Evolutionary conservation across 352 stramenopile genomes (phyloP), one percentile per base, ranked within the genome.

Genomic region (Pythium myriotylum): DNA sequence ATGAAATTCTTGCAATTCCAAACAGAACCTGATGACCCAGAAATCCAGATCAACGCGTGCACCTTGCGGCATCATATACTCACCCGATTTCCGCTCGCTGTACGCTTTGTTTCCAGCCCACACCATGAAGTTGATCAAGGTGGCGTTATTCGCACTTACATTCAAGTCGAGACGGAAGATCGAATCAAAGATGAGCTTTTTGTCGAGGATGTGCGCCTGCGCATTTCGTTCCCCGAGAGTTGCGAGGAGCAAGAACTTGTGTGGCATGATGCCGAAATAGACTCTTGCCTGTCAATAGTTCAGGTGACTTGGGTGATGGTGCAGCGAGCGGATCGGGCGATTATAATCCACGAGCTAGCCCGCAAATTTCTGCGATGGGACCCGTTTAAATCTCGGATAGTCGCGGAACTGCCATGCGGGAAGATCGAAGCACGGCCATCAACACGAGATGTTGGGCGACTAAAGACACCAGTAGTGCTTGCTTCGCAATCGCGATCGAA

Each of bases 81-180:
- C 5, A 42, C 39, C 2, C 67, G 72, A 1, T 89, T 92, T 45
- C 76, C 76, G 5, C 76, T 68, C 1, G 69, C 56, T 16, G 54
- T 92, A 19, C 78, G 59, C 14, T 70, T 83, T 19, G 39, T 66
- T 0, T 35, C 66, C 17, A 73, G 70, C 19, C 65, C 65, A 4
- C 68, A 87, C 10, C 81, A 91, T 14, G 13, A 24, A 0, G 35
- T 92, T 3, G 59, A 72, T 8, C 75, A 73, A 26, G 67, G 73
- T 4, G 49, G 68, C 7, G 65, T 87, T 5, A 33, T 81, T 9
- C 77, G 79, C 0, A 54, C 45, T 23, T 89, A 89, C 48, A 55
- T 89, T 7, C 81, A 92, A 61, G 78, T 81, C 8, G 84, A 92
- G 39, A 67, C 79, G 0, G 63, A 67, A 10, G 56, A 45, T 7